Conservation (phyloP, 352 stramenopile genomes). For the Salisapilia sapeloensis region DNA sequence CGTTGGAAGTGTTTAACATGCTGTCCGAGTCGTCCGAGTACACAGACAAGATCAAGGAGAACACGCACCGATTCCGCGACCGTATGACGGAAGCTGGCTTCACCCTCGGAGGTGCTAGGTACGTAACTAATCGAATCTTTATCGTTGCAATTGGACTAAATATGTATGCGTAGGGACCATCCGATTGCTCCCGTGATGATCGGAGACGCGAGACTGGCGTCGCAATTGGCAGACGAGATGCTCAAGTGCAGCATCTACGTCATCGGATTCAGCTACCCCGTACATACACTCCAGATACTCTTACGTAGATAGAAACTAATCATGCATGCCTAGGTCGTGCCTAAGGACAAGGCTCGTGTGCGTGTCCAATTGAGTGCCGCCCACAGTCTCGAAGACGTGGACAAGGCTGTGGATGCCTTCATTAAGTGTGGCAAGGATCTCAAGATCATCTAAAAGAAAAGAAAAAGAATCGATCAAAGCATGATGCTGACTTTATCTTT, state of each 20-base stretch:
- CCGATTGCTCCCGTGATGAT: slow-evolving; percentile 88
- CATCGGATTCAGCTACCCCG: slow-evolving; percentile 89
- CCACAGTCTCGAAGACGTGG: slow-evolving; percentile 83
- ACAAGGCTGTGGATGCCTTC: slow-evolving; percentile 85
- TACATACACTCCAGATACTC: slow-evolving; percentile 24
- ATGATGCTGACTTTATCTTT: too few relatives aligned
- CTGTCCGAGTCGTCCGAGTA: slow-evolving; percentile 74
- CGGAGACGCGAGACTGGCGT: slow-evolving; percentile 80
- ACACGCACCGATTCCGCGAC: slow-evolving; percentile 87
- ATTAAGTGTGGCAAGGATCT: slow-evolving; percentile 79
- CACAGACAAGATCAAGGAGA: slow-evolving; percentile 75
- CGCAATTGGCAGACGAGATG: slow-evolving; percentile 83
- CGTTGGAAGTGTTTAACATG: slow-evolving; percentile 87
- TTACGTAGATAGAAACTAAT: too few relatives aligned
- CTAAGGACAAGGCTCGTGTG: slow-evolving; percentile 84
- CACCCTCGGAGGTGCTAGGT: slow-evolving; percentile 71
- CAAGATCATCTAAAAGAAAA: slow-evolving; percentile 29
- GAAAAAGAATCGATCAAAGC: too few relatives aligned
- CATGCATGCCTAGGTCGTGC: slow-evolving; percentile 57
- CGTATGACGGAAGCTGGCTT: slow-evolving; percentile 84
- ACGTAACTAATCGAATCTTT: slow-evolving; percentile 3
- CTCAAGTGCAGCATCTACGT: slow-evolving; percentile 88
- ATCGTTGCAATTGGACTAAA: background rate
- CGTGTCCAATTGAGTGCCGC: slow-evolving; percentile 84
- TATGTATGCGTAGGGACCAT: slow-evolving; percentile 36